Percentiles rank a stretch among this genome's conserved stretches.
phyloP scores from a whole-genome alignment of 169 alveolate species.

The Perkinsus chesapeaki region DNA sequence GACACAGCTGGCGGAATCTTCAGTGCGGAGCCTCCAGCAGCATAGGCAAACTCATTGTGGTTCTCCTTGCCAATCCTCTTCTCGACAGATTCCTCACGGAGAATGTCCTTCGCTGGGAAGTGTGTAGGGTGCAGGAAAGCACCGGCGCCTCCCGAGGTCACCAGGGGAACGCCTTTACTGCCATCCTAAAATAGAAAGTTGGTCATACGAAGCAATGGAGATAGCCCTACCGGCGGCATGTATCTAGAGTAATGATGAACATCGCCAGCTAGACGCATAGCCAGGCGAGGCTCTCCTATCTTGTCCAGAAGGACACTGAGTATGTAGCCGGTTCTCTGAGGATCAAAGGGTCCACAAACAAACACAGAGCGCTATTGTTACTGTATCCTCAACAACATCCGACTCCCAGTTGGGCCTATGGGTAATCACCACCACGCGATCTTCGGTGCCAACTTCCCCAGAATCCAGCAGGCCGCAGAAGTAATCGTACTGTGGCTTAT shows the following conservation, averaged over 20 bases:
- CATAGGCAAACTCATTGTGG: not conserved
- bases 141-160: slow-evolving; percentile 11
- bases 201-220: not conserved
- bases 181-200: not conserved
- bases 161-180: slow-evolving; percentile 3
- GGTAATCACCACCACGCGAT: not conserved
- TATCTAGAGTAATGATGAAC: slow-evolving; percentile 12
- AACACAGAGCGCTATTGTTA: not conserved
- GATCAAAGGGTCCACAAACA: not conserved
- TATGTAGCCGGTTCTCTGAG: not conserved
- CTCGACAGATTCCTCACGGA: not conserved
- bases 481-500: slow-evolving; percentile 1
- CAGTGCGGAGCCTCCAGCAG: not conserved
- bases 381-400: not conserved
- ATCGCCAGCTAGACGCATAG: slow-evolving; percentile 12
- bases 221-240: not conserved
- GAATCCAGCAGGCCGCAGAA: slow-evolving; percentile 4
- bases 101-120: not conserved
- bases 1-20: not conserved
- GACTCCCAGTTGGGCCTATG: slow-evolving; percentile 6
- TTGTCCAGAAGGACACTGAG: slow-evolving; percentile 3
- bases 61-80: not conserved
- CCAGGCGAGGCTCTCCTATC: slow-evolving; percentile 4
- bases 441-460: not conserved
- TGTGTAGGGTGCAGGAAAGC: slow-evolving; percentile 17